phyloP scores from a whole-genome alignment of 306 rosid species.

The Gillenia trifoliata region DNA sequence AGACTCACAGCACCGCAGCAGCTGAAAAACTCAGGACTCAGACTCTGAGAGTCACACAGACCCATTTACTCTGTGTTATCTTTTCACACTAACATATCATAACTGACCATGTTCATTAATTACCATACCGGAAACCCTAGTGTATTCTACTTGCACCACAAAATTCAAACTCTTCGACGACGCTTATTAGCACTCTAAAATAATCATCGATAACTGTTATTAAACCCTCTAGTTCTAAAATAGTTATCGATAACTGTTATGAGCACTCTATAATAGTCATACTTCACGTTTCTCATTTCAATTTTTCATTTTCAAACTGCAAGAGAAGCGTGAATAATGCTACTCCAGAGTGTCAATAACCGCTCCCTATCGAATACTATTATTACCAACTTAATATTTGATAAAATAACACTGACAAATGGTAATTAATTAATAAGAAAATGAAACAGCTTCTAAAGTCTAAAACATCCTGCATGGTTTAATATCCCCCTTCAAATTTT shows the following conservation, averaged over 20 bases:
- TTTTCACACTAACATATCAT: background rate
- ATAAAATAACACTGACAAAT: background rate
- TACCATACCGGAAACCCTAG: background rate
- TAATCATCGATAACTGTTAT: too few relatives aligned
- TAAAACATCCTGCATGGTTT: background rate
- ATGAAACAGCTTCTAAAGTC: background rate
- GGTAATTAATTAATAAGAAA: too few relatives aligned
- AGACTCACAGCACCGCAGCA: background rate
- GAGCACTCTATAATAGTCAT: too few relatives aligned
- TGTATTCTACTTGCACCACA: background rate
- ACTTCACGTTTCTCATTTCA: too few relatives aligned
- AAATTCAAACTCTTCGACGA: too few relatives aligned
- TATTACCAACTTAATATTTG: background rate
- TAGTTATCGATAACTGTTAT: too few relatives aligned
- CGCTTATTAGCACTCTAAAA: too few relatives aligned
- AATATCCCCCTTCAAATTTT: background rate
- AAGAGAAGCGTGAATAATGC: too few relatives aligned
- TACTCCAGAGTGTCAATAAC: too few relatives aligned
- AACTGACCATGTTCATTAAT: background rate
- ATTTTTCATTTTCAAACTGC: too few relatives aligned
- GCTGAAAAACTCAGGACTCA: background rate
- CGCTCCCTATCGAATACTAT: too few relatives aligned
- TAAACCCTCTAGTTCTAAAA: too few relatives aligned
- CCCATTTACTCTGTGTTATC: background rate
- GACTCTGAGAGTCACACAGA: background rate